Percentiles rank a stretch among this genome's conserved stretches.
These are phyloP conservation scores for Megacollybia marginata DNA, from an alignment of 768 basidiomycete genomes.

Conservation along the genomic window DNA sequence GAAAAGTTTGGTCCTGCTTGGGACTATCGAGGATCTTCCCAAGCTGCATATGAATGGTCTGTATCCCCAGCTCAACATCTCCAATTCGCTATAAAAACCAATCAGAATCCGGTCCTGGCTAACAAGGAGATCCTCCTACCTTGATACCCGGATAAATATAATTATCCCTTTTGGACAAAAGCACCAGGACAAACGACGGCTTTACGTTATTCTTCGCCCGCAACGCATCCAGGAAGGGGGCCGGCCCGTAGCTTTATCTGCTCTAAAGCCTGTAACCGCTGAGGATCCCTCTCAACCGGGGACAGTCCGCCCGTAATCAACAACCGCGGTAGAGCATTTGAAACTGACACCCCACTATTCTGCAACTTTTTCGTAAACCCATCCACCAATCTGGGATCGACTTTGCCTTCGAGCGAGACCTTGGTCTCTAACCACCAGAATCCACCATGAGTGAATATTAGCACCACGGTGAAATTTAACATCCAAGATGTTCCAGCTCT, in stretches of 20 bases:
- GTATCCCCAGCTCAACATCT: constrained; percentile 69
- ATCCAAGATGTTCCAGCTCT: constrained; percentile 71
- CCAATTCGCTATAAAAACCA: constrained; percentile 41
- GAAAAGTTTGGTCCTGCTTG: constrained; percentile 74
- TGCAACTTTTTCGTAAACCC: constrained; percentile 51
- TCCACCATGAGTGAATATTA: constrained; percentile 47
- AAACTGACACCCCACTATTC: constrained; percentile 50
- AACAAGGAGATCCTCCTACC: constrained; percentile 19
- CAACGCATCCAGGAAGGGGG: constrained; percentile 27
- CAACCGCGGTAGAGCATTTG: constrained; percentile 25
- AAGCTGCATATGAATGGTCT: constrained; percentile 68
- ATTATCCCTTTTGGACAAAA: constrained; percentile 63
- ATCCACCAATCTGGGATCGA: constrained; percentile 38
- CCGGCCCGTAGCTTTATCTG: constrained; percentile 34
- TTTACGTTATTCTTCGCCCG: constrained; percentile 15
- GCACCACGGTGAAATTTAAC: constrained; percentile 61
- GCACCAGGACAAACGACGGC: constrained; percentile 63
- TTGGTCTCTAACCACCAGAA: constrained; percentile 56
- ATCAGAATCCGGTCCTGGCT: background rate
- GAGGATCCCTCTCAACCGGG: constrained; percentile 21
- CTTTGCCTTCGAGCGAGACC: constrained; percentile 22
- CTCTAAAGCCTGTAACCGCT: constrained; percentile 28
- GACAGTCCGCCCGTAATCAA: constrained; percentile 25
- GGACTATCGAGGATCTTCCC: constrained; percentile 46
- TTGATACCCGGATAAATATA: constrained; percentile 80